These are phyloP conservation scores for Fragaria vesca DNA, from an alignment of 306 rosid genomes.

Conservation along the genomic window DNA sequence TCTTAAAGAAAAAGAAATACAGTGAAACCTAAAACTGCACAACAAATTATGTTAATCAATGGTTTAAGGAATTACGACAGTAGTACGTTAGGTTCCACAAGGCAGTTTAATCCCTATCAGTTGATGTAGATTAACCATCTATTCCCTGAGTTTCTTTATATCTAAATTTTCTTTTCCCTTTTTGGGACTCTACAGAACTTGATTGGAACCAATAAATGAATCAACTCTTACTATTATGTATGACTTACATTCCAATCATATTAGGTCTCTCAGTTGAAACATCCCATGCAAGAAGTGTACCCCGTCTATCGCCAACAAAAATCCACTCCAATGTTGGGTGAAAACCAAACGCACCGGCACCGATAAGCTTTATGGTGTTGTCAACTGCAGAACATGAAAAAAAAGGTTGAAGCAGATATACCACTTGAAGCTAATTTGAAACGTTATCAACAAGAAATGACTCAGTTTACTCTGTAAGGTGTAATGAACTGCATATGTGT, in stretches of 20 bases:
- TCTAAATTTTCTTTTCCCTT: background rate
- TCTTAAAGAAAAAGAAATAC: background rate
- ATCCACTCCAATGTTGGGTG: slow-evolving; percentile 99
- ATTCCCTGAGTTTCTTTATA: background rate
- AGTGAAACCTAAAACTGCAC: background rate
- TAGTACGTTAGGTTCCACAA: background rate
- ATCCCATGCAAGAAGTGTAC: slow-evolving; percentile 96
- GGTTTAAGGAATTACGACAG: background rate
- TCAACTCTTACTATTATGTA: slow-evolving; percentile 22
- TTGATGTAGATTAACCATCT: background rate
- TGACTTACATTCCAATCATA: slow-evolving; percentile 98
- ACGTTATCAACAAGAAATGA: slow-evolving; percentile 30
- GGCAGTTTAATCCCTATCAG: background rate
- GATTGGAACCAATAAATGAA: background rate
- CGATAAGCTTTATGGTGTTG: slow-evolving; percentile 84
- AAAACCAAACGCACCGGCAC: slow-evolving; percentile 96
- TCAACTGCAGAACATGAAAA: slow-evolving; percentile 60
- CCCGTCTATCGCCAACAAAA: slow-evolving; percentile 97
- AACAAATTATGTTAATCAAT: background rate
- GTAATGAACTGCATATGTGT: slow-evolving; percentile 93
- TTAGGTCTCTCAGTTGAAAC: slow-evolving; percentile 91
- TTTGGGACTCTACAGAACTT: slow-evolving; percentile 7
- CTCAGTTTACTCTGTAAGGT: slow-evolving; percentile 82
- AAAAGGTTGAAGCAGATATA: slow-evolving; percentile 17
- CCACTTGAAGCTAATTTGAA: slow-evolving; percentile 19